Conservation (phyloP, 768 basidiomycete species). For the Auricularia sp. region DNA sequence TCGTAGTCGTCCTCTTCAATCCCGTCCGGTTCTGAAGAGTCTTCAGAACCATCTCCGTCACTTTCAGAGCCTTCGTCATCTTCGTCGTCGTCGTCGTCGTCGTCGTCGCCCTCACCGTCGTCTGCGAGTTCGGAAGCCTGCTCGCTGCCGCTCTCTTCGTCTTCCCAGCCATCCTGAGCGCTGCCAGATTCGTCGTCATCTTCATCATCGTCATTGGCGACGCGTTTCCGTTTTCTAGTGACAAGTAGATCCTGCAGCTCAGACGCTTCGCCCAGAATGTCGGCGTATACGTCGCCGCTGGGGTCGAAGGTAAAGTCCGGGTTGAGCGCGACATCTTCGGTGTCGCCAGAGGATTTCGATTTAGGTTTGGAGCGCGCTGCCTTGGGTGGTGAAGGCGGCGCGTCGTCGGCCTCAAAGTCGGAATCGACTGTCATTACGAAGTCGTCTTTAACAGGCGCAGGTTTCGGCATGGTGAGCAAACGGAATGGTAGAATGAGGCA, state of each 20-base stretch:
- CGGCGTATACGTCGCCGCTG: constrained; percentile 56
- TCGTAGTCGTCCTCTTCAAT: constrained; percentile 25
- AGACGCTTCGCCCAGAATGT: constrained; percentile 34
- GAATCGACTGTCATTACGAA: constrained; percentile 82
- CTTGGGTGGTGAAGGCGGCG: constrained; percentile 8
- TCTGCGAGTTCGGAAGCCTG: constrained; percentile 13
- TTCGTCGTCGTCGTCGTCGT: constrained; percentile 20
- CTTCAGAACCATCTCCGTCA: constrained; percentile 16
- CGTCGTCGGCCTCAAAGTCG: constrained; percentile 45
- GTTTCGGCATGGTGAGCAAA: neutral
- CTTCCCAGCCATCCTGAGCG: neutral
- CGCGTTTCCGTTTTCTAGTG: constrained; percentile 58
- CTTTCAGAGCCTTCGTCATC: constrained; percentile 22
- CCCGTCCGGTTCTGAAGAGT: constrained; percentile 15
- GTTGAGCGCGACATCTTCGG: constrained; percentile 56
- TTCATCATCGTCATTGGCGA: constrained; percentile 14
- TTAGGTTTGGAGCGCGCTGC: constrained; percentile 13
- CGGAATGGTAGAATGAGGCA: neutral
- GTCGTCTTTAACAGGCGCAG: constrained; percentile 24
- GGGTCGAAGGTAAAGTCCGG: constrained; percentile 79
- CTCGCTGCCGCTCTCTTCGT: constrained; percentile 3
- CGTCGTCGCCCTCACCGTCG: constrained; percentile 9
- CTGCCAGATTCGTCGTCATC: too few species aligned
- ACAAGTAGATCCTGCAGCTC: constrained; percentile 48
- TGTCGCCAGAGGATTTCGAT: constrained; percentile 17